These are phyloP conservation scores for Ustilago crameri DNA, from an alignment of 1,284 basidiomycete species.

Conservation along the genomic window DNA sequence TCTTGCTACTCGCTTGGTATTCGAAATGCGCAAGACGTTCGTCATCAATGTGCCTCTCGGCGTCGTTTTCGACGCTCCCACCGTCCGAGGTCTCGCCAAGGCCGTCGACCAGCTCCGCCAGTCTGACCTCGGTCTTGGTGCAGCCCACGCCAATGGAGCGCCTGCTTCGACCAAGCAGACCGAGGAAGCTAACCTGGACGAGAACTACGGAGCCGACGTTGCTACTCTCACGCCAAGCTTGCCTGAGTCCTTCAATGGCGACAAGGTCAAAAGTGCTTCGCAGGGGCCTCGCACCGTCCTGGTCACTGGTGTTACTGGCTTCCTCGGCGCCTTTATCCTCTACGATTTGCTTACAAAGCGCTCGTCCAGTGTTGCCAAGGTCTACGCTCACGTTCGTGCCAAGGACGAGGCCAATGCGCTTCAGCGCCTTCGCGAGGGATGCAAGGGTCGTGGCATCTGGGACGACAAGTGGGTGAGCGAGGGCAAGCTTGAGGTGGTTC, in stretches of 20 bases:
- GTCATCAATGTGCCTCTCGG: slow-evolving; percentile 91
- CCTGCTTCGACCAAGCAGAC: slow-evolving; percentile 20
- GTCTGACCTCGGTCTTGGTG: slow-evolving; percentile 81
- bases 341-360: slow-evolving; percentile 78
- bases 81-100: slow-evolving; percentile 81
- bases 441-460: slow-evolving; percentile 91
- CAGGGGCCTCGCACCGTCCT: slow-evolving; percentile 77
- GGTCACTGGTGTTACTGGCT: slow-evolving; percentile 96
- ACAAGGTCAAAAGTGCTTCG: slow-evolving; percentile 27
- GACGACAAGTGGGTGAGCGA: slow-evolving; percentile 83
- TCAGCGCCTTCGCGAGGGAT: slow-evolving; percentile 78
- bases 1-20: slow-evolving; percentile 93
- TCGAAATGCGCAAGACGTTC: slow-evolving; percentile 93
- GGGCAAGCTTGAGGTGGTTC: slow-evolving; percentile 81
- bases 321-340: slow-evolving; percentile 92
- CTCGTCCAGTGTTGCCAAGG: slow-evolving; percentile 78
- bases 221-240: slow-evolving; percentile 73
- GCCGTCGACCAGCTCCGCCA: slow-evolving; percentile 83
- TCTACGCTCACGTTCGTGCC: slow-evolving; percentile 90
- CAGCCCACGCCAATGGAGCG: slow-evolving; percentile 56
- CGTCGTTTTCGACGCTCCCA: slow-evolving; percentile 91
- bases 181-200: slow-evolving; percentile 60
- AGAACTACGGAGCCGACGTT: slow-evolving; percentile 84
- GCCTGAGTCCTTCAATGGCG: slow-evolving; percentile 50
- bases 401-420: slow-evolving; percentile 76